Conservation (phyloP, 2,329 filamentous ascomycete genomes). For the Alternaria rosae region DNA sequence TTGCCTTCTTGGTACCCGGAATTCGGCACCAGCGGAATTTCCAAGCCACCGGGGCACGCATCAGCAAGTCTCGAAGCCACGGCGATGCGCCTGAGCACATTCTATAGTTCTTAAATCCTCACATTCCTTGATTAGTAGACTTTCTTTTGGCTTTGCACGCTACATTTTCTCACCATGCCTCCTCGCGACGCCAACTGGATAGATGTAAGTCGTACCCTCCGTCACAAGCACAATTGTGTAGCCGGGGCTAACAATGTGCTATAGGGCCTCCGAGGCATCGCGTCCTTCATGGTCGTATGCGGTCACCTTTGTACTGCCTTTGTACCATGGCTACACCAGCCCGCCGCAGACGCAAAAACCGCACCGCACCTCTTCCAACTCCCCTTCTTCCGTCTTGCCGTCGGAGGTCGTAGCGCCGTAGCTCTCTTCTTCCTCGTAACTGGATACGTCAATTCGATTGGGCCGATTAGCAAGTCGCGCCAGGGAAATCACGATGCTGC, state of each 20-base stretch:
- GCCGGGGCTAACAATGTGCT: conserved; percentile 30
- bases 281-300: conserved; percentile 53
- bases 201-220: conserved; percentile 40
- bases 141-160: conserved; percentile 16
- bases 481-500: conserved; percentile 63
- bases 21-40: conserved; percentile 1
- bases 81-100: conserved; percentile 22
- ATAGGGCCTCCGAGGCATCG: conserved; percentile 53
- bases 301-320: conserved; percentile 54
- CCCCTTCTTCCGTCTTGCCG: conserved; percentile 65
- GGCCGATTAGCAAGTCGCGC: conserved; percentile 64
- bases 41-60: conserved; percentile 1
- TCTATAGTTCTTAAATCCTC: conserved; percentile 8
- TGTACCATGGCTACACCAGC: conserved; percentile 51
- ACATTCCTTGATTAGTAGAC: conserved; percentile 16
- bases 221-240: conserved; percentile 11
- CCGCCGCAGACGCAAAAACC: conserved; percentile 52
- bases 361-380: conserved; percentile 62
- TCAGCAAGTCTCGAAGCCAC: conserved; percentile 4
- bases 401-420: conserved; percentile 57
- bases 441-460: conserved; percentile 69
- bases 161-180: conserved; percentile 32
- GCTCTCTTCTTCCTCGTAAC: conserved; percentile 62
- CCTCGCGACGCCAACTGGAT: conserved; percentile 51
- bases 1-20: not conserved